Conservation (phyloP, 176 grass and related monocot genomes). For the Oryza rufipogon region DNA sequence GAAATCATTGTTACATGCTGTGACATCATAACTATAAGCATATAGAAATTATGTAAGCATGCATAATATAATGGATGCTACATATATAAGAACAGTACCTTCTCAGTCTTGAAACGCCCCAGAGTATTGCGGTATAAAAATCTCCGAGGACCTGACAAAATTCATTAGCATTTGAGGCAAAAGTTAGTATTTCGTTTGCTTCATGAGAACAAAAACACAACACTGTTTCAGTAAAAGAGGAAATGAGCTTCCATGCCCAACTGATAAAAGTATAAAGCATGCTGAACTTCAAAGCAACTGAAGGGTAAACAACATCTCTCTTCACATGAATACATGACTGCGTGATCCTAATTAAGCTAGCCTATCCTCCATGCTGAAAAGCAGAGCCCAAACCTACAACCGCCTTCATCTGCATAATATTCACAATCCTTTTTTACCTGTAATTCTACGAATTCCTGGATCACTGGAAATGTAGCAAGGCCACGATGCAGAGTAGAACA, state of each 20-base stretch:
- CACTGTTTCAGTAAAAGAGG: not conserved
- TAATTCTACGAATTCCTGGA: slow-evolving; percentile 6
- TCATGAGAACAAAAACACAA: slow-evolving; percentile 4
- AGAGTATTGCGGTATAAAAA: slow-evolving; percentile 84
- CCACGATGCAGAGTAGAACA: not conserved
- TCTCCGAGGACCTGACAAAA: slow-evolving; percentile 71
- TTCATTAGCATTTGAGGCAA: slow-evolving; percentile 34
- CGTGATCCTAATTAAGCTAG: slow-evolving; percentile 19
- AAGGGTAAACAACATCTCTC: not conserved
- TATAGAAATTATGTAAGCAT: not conserved
- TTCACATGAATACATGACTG: not conserved
- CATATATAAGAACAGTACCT: slow-evolving; percentile 56
- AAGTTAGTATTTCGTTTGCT: not conserved
- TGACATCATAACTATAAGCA: not conserved
- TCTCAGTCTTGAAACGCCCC: slow-evolving; percentile 89
- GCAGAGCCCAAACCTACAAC: not conserved
- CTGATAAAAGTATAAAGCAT: not conserved
- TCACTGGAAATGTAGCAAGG: not conserved
- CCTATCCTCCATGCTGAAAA: not conserved
- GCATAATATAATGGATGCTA: not conserved
- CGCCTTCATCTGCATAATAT: not conserved
- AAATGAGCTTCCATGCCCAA: not conserved
- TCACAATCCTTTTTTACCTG: not conserved
- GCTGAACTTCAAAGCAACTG: not conserved
- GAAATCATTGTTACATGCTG: not conserved